Conservation (phyloP, 2,329 filamentous ascomycete species). For the Stagonosporopsis vannaccii region DNA sequence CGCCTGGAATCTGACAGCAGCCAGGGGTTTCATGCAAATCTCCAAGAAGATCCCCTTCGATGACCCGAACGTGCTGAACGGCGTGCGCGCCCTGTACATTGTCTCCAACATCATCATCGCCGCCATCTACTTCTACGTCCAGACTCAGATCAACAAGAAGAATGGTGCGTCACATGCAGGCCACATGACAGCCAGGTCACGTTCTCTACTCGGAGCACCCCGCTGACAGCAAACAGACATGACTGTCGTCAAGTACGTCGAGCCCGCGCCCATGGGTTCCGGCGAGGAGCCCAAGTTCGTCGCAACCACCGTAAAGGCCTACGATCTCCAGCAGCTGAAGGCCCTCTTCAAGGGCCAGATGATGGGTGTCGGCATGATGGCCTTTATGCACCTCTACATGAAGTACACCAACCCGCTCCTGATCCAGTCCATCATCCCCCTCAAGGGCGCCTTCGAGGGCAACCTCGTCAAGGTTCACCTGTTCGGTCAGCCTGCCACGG, state of each 20-base stretch:
- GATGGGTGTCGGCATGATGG: slow-evolving; percentile 98
- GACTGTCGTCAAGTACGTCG: slow-evolving; percentile 98
- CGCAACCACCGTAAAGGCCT: slow-evolving; percentile 94
- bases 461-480: slow-evolving; percentile 97
- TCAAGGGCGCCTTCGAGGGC: slow-evolving; percentile 94
- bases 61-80: slow-evolving; percentile 74
- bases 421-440: slow-evolving; percentile 97
- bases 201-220: background rate
- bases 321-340: slow-evolving; percentile 87
- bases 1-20: slow-evolving; percentile 3
- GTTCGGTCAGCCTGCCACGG: slow-evolving; percentile 82
- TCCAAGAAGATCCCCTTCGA: slow-evolving; percentile 96
- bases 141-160: slow-evolving; percentile 89
- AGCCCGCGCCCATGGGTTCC: slow-evolving; percentile 91
- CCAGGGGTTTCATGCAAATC: slow-evolving; percentile 87
- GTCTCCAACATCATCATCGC: slow-evolving; percentile 83
- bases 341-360: slow-evolving; percentile 86
- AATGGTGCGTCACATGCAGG: slow-evolving; percentile 74
- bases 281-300: slow-evolving; percentile 94
- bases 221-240: slow-evolving; percentile 68
- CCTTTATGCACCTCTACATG: slow-evolving; percentile 98
- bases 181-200: background rate
- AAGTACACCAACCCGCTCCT: slow-evolving; percentile 99
- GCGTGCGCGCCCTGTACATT: slow-evolving; percentile 70
- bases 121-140: slow-evolving; percentile 83